Evolutionary conservation across 2,329 filamentous ascomycete genomes (phyloP), one percentile per base, ranked within the genome.

Genomic region (Thermoascus crustaceus): DNA sequence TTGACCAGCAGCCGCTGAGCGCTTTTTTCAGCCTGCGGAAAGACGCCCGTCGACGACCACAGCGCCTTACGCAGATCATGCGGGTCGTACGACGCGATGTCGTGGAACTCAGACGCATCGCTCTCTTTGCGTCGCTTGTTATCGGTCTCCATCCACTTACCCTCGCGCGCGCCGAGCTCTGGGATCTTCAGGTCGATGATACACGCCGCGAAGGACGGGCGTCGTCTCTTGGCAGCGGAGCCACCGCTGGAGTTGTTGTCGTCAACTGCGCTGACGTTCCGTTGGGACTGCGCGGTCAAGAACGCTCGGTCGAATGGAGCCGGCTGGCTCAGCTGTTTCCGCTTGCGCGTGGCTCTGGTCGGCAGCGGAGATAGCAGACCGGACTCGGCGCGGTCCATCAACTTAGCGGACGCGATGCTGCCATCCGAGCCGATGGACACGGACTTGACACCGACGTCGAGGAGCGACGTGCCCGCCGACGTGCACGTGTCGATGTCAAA

Each of bases 401-500:
- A 29, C 11, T 38, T 35, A 2, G 40, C 39, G 9, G 47, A 50
- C 9, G 43, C 40, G 21, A 59, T 30, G 20, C 35, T 47, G 2
- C 58, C 58, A 34, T 58, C 53, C 1, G 45, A 31, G 8, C 45
- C 45, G 19, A 58, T 35, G 10, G 41, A 44, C 8, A 54, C 32
- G 3, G 44, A 40, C 30, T 48, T 53, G 37, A 47, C 52, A 5
- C 49, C 45, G 5, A 48, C 37, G n/a, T 48, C 42, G 3, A 42
- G 24, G 5, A 30, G 16, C 5, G 16, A 17, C 9, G 42, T 42
- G 5, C 42, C 33, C 7, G 31, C 22, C 2, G 49, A 48, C 0
- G 49, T 48, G 30, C 45, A 45, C 0, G 51, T 59, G 38, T 64
- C 60, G 4, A 75, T 49, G 34, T 69, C 63, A 59, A 71, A 73